Evolutionary conservation across 108 stramenopile species (phyloP), one percentile per base, ranked within the genome.

Genomic region (Cyclotella choctawhatcheeana): DNA sequence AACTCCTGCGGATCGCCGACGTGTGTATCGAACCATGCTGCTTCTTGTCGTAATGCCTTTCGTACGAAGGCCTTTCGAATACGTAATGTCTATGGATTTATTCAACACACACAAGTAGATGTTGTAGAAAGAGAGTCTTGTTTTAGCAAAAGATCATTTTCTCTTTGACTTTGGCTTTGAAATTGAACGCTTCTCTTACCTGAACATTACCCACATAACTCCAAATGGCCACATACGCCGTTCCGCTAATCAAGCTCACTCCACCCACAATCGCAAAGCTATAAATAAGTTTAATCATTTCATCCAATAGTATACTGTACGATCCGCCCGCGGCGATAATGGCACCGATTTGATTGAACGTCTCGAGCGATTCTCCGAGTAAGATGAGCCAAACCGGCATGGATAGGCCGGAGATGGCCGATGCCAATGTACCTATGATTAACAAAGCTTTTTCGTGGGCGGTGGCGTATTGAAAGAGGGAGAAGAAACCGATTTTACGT

Each of bases 191-290:
- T n/a, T n/a, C n/a, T n/a, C n/a, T n/a, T n/a, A n/a, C n/a, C n/a
- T 84, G 75, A 44, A 33, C 43, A 60, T 88, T 86, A 0, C 88
- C 88, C 1, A 84, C 78, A 17, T 78, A 76, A 14, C 82, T 75
- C 85, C 85, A 88, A 20, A 78, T 71, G 25, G 79, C 40, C 30
- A 86, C 88, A 53, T 79, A 81, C 7, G 55, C 16, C 7, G 74
- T 67, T 24, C 88, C 88, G 18, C 44, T 30, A 10, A 81, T 48
- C 25, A 86, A 55, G 3, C 81, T 56, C 2, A 83, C 61, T 14
- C 31, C 73, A 24, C 88, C 88, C 10, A 86, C 76, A 45, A 77
- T 76, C 12, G 79, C 77, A 73, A 89, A 89, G 56, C 77, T 76
- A 8, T 56, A 52, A 26, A 85, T 81, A 16, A 76, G 44, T 43